These are phyloP conservation scores for Lentinus tigrinus DNA, from an alignment of 768 basidiomycete genomes.

Conservation along the genomic window DNA sequence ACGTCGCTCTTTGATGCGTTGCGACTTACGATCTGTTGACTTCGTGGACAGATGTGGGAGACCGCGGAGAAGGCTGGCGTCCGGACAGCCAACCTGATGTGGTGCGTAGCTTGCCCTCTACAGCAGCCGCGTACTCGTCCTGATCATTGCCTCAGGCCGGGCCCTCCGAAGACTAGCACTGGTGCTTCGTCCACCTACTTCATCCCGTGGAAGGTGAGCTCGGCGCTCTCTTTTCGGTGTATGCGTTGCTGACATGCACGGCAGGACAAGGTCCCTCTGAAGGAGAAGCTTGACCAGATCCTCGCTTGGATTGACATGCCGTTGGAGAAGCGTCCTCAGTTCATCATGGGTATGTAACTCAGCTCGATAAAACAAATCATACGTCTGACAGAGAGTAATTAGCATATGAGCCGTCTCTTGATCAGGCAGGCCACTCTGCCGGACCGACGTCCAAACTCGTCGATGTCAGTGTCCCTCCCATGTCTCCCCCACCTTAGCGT, in stretches of 20 bases:
- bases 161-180: slow-evolving; percentile 67
- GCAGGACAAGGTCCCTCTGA: slow-evolving; percentile 59
- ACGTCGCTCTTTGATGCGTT: slow-evolving; percentile 24
- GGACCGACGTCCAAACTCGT: slow-evolving; percentile 70
- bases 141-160: slow-evolving; percentile 54
- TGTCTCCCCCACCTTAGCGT: too few species aligned
- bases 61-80: slow-evolving; percentile 74
- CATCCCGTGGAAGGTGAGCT: slow-evolving; percentile 68
- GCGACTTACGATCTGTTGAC: not conserved
- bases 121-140: too few species aligned
- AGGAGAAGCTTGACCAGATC: slow-evolving; percentile 75
- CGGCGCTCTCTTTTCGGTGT: not conserved
- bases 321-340: slow-evolving; percentile 65
- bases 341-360: slow-evolving; percentile 57
- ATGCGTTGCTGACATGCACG: not conserved
- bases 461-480: slow-evolving; percentile 48
- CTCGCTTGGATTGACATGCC: slow-evolving; percentile 82
- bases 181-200: slow-evolving; percentile 74
- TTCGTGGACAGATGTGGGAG: slow-evolving; percentile 75
- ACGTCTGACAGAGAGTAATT: not conserved
- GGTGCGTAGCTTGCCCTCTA: slow-evolving; percentile 57
- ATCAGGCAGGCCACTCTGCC: slow-evolving; percentile 77
- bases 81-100: slow-evolving; percentile 87
- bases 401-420: slow-evolving; percentile 85
- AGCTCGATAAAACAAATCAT: not conserved